Conservation (phyloP, 495 filamentous ascomycete species). For the Trypethelium eluteriae region DNA sequence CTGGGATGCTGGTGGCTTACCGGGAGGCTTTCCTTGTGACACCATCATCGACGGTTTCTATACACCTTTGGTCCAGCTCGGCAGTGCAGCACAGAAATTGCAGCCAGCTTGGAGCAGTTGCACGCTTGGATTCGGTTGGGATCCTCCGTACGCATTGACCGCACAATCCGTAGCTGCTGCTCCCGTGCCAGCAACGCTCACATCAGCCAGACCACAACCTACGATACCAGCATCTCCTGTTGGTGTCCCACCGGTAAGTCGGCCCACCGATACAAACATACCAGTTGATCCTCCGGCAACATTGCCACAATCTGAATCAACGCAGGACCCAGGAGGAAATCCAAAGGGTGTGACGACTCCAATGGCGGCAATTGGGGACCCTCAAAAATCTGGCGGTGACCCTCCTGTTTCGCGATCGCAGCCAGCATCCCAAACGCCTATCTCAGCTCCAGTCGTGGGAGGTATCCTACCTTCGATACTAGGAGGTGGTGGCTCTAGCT, state of each 20-base stretch:
- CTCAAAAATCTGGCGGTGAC: neutral
- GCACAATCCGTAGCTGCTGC: neutral
- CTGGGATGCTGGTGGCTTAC: neutral
- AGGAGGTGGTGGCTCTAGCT: neutral
- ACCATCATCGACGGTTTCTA: neutral
- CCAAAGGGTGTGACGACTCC: too few species aligned
- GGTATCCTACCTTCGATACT: neutral
- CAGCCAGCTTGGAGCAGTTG: neutral
- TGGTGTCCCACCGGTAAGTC: neutral
- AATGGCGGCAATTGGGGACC: neutral
- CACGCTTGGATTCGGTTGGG: neutral
- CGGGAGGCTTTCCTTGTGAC: neutral
- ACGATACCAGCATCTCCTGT: neutral
- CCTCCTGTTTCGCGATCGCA: neutral
- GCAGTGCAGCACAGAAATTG: neutral
- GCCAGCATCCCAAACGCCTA: neutral
- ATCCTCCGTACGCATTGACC: neutral
- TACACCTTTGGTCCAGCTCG: neutral
- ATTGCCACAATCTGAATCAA: neutral
- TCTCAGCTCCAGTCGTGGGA: neutral
- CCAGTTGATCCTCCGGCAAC: neutral
- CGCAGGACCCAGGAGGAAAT: neutral
- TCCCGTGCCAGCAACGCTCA: neutral
- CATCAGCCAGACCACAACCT: neutral
- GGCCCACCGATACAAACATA: neutral